A percentile compares a stretch with the other conserved stretches of the same genome.
phyloP scores from a whole-genome alignment of 2,329 filamentous ascomycete species.

The Ophiocordyceps camponoti-leonardi region DNA sequence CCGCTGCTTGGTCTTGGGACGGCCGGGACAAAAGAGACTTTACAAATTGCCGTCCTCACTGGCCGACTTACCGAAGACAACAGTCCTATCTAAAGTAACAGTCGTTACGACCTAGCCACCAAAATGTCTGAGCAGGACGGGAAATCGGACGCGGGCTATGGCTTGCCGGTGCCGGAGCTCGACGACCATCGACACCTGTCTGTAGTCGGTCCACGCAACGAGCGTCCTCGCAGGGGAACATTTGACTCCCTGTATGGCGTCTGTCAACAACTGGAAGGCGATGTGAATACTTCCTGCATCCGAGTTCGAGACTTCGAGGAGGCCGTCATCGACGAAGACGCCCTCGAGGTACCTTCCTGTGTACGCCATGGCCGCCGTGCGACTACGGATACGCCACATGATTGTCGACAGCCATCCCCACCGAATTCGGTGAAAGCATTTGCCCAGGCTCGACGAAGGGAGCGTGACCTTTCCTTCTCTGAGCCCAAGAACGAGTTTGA shows the following conservation, averaged over 20 bases:
- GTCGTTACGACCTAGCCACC: conserved; percentile 5
- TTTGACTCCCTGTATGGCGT: conserved; percentile 51
- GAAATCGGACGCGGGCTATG: conserved; percentile 43
- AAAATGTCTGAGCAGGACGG: conserved; percentile 52
- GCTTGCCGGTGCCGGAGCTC: conserved; percentile 60
- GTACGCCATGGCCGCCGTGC: conserved; percentile 31
- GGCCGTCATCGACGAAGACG: conserved; percentile 60
- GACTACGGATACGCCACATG: conserved; percentile 36
- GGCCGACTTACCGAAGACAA: neutral
- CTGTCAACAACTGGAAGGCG: conserved; percentile 27
- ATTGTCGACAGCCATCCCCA: conserved; percentile 60
- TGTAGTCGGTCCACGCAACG: conserved; percentile 39
- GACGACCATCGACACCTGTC: conserved; percentile 71
- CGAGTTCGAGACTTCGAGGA: conserved; percentile 70
- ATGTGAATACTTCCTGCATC: conserved; percentile 18
- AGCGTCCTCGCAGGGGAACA: conserved; percentile 51
- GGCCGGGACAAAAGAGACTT: conserved; percentile 1
- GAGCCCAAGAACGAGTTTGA: conserved; percentile 24
- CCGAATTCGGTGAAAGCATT: conserved; percentile 98
- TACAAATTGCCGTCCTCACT: neutral
- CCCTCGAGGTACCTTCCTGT: conserved; percentile 30
- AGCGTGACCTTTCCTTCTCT: conserved; percentile 49
- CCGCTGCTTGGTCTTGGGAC: neutral
- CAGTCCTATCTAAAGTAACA: neutral
- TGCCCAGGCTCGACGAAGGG: conserved; percentile 72